Base-by-base conservation (phyloP, 306 rosid genomes). In the Cucumis cinereus region DNA sequence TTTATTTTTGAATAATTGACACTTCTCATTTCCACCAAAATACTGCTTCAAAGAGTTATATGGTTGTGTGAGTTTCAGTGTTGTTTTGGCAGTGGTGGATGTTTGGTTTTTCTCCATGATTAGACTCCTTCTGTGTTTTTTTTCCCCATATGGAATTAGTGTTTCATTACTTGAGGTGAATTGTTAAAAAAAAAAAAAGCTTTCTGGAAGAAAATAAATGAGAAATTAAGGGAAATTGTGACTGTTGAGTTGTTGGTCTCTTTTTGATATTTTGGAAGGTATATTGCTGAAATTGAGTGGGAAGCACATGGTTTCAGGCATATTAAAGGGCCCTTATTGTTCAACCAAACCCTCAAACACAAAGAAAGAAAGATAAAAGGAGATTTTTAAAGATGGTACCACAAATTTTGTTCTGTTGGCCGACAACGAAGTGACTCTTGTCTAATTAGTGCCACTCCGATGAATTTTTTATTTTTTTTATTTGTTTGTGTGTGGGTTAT, bases 351-450 rank as follows among this genome's bases (percentile, higher is more conserved):
- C 58, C 58, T 71, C 20, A 0, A 71, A 71, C 35, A 28, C 43
- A 71, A 71, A 47, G 40, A 45, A 45, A 69, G 20, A 45, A 14
- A 69, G 71, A 63, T 20, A 68, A 40, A 70, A 68, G 20, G 33
- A 7, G 35, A 26, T 8, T 22, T 41, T 8, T 45, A 70, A 35
- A 71, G 43, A 71, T 71, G 12, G 76, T 71, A 50, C 76, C 76
- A 23, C 43, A 71, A 71, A 71, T 49, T 49, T 71, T 71, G 76
- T 49, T 71, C 59, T 49, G 60, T 71, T 71, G 76, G 76, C 76
- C 76, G 76, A 71, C 76, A 71, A 26, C 2, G 55, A 71, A 49
- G 17, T 71, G 76, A 71, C 76, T 28, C 59, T 71, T 49, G 60
- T 49, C 76, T 17, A 71, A 71, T 49, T 47, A 9, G 3, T 71